Conservation (phyloP, 495 filamentous ascomycete genomes). For the Lasiosphaeria ovina region DNA sequence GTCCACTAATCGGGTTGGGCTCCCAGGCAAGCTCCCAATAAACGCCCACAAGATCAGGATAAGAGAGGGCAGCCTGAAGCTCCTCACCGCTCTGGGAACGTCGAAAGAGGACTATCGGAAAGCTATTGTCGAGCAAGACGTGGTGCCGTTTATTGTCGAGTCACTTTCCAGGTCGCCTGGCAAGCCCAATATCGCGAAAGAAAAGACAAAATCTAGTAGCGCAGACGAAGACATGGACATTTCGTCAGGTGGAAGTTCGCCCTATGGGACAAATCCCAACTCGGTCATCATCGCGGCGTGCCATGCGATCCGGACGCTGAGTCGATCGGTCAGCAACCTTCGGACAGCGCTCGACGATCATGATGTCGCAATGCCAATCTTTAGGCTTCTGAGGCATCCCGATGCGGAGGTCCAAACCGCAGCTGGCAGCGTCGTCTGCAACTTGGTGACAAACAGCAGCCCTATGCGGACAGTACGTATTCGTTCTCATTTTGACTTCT, state of each 20-base stretch:
- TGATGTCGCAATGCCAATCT: slow-evolving; percentile 75
- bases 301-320: slow-evolving; percentile 69
- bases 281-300: slow-evolving; percentile 83
- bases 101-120: slow-evolving; percentile 86
- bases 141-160: slow-evolving; percentile 77
- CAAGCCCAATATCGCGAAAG: slow-evolving; percentile 32
- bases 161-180: slow-evolving; percentile 63
- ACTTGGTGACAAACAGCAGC: slow-evolving; percentile 80
- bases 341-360: slow-evolving; percentile 85
- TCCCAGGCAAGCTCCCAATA: slow-evolving; percentile 58
- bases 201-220: slow-evolving; percentile 20
- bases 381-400: slow-evolving; percentile 68
- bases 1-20: slow-evolving; percentile 51
- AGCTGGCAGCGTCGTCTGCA: slow-evolving; percentile 77
- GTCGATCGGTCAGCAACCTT: slow-evolving; percentile 78
- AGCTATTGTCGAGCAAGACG: slow-evolving; percentile 73
- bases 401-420: slow-evolving; percentile 82
- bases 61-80: slow-evolving; percentile 73
- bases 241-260: slow-evolving; percentile 8
- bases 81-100: slow-evolving; percentile 72
- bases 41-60: slow-evolving; percentile 72
- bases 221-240: slow-evolving; percentile 9
- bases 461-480: slow-evolving; percentile 78
- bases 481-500: background rate
- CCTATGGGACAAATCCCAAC: slow-evolving; percentile 47